Evolutionary conservation across 257 asterid genomes (phyloP).

Genomic region (Solanum ossicruentum): DNA sequence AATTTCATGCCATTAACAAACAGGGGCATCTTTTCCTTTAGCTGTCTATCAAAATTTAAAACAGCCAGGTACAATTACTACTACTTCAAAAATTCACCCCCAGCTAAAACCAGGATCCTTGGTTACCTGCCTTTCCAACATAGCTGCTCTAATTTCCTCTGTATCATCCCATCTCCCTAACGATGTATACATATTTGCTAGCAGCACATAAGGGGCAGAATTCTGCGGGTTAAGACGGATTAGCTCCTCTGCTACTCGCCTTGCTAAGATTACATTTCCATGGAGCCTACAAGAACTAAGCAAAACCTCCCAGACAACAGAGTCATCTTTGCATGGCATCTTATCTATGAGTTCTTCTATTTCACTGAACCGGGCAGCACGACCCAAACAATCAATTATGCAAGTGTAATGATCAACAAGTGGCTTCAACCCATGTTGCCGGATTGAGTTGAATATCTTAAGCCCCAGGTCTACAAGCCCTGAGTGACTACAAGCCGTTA

Average conservation of each 20-base stretch:
- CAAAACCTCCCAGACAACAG: conserved; percentile 14
- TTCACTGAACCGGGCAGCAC: conserved; percentile 13
- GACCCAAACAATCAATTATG: conserved; percentile 14
- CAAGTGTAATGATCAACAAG: conserved; percentile 13
- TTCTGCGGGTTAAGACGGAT: conserved; percentile 6
- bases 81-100: background rate
- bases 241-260: conserved; percentile 8
- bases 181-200: conserved; percentile 15
- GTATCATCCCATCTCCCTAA: background rate
- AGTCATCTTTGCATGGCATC: conserved; percentile 12
- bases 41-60: background rate
- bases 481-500: conserved; percentile 16
- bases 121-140: background rate
- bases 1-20: background rate
- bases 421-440: conserved; percentile 6
- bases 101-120: background rate
- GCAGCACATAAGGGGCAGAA: conserved; percentile 10
- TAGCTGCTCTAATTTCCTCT: conserved; percentile 1
- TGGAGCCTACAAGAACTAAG: conserved; percentile 16
- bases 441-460: conserved; percentile 7
- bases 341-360: conserved; percentile 3
- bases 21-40: background rate
- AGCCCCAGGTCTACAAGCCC: conserved; percentile 9
- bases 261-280: conserved; percentile 7
- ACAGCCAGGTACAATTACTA: background rate